Base-by-base conservation (phyloP, 2,329 filamentous ascomycete species). In the Cytospora mali region DNA sequence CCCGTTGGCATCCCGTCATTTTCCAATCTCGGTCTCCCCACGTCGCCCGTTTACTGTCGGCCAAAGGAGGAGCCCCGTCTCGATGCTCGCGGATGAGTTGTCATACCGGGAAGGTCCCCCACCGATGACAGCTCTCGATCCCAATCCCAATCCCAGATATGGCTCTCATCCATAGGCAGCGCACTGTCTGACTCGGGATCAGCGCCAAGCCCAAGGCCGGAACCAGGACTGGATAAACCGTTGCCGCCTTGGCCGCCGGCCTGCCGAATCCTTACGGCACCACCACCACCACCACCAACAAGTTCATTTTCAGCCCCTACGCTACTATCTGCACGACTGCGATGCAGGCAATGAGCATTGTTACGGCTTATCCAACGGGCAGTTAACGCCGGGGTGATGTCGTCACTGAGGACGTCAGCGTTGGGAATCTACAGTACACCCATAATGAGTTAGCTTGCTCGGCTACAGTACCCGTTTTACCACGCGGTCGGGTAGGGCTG, bases 401-500 rank as follows among this genome's bases (percentile, higher is more conserved):
- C 16, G 28, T 54, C 6, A 29, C 27, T 5, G 58, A 35, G 28
- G 58, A 14, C n/a, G 21, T 50, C 39, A 31, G 16, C 21, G 58
- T 23, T 27, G 28, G 46, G 49, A 29, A 21, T 53, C 49, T 54
- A 27, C 50, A 11, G 58, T 54, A 29, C 42, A 31, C 39, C 46
- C 33, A 55, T 39, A 62, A 54, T 31, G 27, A 54, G 57, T 48
- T 54, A 60, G 57, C 39, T 13, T 27, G 4, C 3, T n/a, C 39
- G 62, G 62, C 39, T 58, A 64, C 58, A 4, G 62, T 64, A 64
- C 54, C 62, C 62, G 58, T 57, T 54, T 53, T 61, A 57, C 58
- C 62, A 64, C 6, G 10, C 49, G n/a, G 29, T 50, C 62, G 62
- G 58, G 54, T 48, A 33, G 18, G 6, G 46, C 28, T 54, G 31